Evolutionary conservation across 805 yeast genomes (phyloP).

Genomic region (Schwanniomyces vanrijiae): DNA sequence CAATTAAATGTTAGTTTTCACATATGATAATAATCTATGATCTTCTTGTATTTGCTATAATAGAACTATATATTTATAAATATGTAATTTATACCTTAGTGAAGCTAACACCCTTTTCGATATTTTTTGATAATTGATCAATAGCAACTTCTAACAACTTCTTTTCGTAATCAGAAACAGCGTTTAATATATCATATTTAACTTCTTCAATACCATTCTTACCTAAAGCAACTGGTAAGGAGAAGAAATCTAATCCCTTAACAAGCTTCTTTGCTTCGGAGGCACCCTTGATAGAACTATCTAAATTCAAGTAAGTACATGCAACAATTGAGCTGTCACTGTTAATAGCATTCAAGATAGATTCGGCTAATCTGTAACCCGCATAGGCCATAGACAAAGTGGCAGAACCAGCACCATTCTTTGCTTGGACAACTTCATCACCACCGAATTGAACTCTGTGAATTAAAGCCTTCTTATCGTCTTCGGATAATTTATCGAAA

Average conservation of each 20-base stretch:
- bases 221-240: slow-evolving; percentile 61
- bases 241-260: slow-evolving; percentile 49
- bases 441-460: slow-evolving; percentile 93
- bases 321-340: slow-evolving; percentile 35
- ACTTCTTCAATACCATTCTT: slow-evolving; percentile 57
- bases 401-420: slow-evolving; percentile 82
- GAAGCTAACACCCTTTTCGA: slow-evolving; percentile 59
- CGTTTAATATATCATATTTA: slow-evolving; percentile 51
- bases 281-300: slow-evolving; percentile 51
- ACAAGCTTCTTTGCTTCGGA: slow-evolving; percentile 48
- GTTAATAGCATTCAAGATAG: slow-evolving; percentile 56
- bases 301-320: slow-evolving; percentile 54
- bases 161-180: slow-evolving; percentile 52
- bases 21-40: not conserved
- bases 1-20: not conserved
- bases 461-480: slow-evolving; percentile 64
- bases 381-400: slow-evolving; percentile 87
- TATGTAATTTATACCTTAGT: slow-evolving; percentile 20
- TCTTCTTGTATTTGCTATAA: not conserved
- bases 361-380: slow-evolving; percentile 71
- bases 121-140: slow-evolving; percentile 53
- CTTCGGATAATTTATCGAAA: slow-evolving; percentile 51
- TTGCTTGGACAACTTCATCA: slow-evolving; percentile 85
- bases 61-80: not conserved
- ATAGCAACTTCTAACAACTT: slow-evolving; percentile 54